Conservation (phyloP, 2,329 filamentous ascomycete species). For the Clonostachys sp. region DNA sequence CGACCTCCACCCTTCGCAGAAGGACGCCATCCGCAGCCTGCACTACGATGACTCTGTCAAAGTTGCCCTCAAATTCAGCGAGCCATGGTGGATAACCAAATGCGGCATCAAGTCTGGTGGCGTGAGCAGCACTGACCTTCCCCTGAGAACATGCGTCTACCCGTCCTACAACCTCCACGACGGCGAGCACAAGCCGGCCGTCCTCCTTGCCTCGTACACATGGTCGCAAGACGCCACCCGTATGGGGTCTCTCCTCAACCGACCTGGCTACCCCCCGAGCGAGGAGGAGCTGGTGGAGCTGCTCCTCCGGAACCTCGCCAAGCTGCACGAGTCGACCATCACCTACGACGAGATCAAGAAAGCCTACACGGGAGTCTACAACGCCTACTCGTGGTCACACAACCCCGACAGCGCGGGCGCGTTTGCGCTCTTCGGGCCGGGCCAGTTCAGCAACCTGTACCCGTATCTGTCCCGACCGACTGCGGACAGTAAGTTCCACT, state of each 20-base stretch:
- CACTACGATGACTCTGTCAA: slow-evolving; percentile 22
- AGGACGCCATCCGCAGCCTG: slow-evolving; percentile 20
- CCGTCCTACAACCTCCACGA: slow-evolving; percentile 25
- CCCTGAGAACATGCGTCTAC: slow-evolving; percentile 24
- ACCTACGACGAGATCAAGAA: slow-evolving; percentile 2
- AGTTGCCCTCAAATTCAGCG: slow-evolving; percentile 25
- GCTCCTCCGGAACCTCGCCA: slow-evolving; percentile 6
- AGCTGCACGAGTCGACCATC: slow-evolving; percentile 2
- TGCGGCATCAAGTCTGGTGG: slow-evolving; percentile 19
- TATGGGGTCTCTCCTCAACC: slow-evolving; percentile 16
- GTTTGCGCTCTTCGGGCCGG: slow-evolving; percentile 25
- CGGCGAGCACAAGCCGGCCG: slow-evolving; percentile 10
- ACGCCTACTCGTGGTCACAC: slow-evolving; percentile 29
- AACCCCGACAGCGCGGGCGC: slow-evolving; percentile 25
- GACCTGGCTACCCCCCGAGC: not conserved
- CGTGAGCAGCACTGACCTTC: slow-evolving; percentile 19
- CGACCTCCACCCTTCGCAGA: slow-evolving; percentile 13
- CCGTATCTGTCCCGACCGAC: slow-evolving; percentile 16
- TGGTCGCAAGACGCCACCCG: slow-evolving; percentile 26
- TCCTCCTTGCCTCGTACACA: slow-evolving; percentile 27
- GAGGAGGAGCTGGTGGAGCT: slow-evolving; percentile 5
- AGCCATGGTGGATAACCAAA: slow-evolving; percentile 21
- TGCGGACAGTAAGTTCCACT: slow-evolving; percentile 18
- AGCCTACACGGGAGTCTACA: slow-evolving; percentile 11
- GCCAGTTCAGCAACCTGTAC: slow-evolving; percentile 29